These are phyloP conservation scores for Moelleriella libera DNA, from an alignment of 2,329 filamentous ascomycete genomes.

Conservation along the genomic window DNA sequence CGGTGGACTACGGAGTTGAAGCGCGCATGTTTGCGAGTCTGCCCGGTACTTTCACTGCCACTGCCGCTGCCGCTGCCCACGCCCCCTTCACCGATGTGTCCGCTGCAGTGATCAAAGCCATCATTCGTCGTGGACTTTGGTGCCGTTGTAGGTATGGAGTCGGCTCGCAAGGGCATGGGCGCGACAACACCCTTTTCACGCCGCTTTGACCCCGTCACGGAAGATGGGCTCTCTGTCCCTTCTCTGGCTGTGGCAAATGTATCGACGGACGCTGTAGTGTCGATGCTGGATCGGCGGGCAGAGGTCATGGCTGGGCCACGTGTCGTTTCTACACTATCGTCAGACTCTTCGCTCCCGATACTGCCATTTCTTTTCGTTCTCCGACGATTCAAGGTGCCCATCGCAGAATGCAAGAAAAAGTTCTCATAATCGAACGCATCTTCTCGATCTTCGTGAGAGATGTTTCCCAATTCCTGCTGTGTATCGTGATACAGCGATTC, in stretches of 20 bases:
- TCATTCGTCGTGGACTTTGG: conserved; percentile 12
- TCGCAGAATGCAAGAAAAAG: conserved; percentile 85
- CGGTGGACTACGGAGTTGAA: conserved; percentile 25
- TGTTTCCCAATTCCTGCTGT: conserved; percentile 31
- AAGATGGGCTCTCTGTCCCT: conserved; percentile 25
- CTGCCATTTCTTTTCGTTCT: conserved; percentile 20
- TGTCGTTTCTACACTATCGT: conserved; percentile 48
- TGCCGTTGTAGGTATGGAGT: conserved; percentile 4
- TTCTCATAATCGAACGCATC: conserved; percentile 96
- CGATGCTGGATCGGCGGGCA: conserved; percentile 29
- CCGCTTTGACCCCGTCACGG: conserved; percentile 8
- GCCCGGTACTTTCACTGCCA: conserved; percentile 11
- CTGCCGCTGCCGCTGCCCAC: conserved; percentile 3
- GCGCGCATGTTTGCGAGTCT: conserved; percentile 8
- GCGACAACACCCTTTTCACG: conserved; percentile 9
- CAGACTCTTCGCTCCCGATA: conserved; percentile 40
- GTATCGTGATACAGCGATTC: conserved; percentile 51
- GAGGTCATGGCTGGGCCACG: conserved; percentile 24
- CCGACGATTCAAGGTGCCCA: conserved; percentile 55
- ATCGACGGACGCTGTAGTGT: conserved; percentile 35
- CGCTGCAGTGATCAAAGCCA: conserved; percentile 1
- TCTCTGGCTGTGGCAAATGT: conserved; percentile 45
- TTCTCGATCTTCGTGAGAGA: conserved; percentile 82
- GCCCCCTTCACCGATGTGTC: conserved; percentile 9
- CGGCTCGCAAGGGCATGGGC: conserved; percentile 8